These are phyloP conservation scores for Miamiensis avidus DNA, from an alignment of 169 alveolate species.

Conservation along the genomic window DNA sequence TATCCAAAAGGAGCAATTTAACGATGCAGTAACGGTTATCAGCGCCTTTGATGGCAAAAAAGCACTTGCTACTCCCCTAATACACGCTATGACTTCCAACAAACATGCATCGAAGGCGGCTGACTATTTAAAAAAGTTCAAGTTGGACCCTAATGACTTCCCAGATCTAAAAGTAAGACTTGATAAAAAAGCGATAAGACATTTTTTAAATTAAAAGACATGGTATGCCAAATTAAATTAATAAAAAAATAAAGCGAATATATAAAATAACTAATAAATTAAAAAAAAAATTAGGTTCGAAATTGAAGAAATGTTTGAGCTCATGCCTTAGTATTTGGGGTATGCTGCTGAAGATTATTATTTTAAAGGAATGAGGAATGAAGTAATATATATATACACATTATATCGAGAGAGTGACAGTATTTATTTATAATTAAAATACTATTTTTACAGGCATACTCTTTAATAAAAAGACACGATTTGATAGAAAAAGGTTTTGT, in stretches of 20 bases:
- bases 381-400: background rate
- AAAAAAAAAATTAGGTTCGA: too few species aligned
- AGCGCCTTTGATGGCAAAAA: too few species aligned
- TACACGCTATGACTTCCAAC: background rate
- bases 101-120: background rate
- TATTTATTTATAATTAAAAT: too few species aligned
- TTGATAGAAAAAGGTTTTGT: background rate
- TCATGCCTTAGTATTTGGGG: background rate
- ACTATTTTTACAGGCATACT: background rate
- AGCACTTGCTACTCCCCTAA: background rate
- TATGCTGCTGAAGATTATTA: background rate
- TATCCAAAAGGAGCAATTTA: background rate
- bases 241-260: background rate
- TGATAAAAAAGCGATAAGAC: background rate
- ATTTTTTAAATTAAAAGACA: too few species aligned
- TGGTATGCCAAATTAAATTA: background rate
- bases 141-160: too few species aligned
- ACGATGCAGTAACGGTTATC: background rate
- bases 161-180: background rate
- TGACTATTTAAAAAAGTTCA: background rate
- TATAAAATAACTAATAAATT: too few species aligned
- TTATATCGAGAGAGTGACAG: too few species aligned
- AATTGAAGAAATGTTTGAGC: background rate
- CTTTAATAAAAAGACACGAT: background rate
- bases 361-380: background rate